Evolutionary conservation across 2,329 filamentous ascomycete genomes (phyloP).

Genomic region (Aspergillus awamori): DNA sequence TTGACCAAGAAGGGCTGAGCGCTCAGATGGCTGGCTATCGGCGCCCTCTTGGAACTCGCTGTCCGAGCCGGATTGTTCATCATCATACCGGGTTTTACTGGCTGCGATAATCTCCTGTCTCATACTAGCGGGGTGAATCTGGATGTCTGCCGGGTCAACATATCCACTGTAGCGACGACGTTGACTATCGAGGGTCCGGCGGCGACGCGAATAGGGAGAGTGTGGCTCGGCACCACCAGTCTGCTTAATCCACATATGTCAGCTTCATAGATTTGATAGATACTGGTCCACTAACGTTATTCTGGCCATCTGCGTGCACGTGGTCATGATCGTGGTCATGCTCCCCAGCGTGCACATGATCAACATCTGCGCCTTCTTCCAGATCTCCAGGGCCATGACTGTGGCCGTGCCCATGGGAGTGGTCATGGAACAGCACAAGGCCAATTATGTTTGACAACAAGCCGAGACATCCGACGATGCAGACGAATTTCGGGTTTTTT

Average conservation of each 20-base stretch:
- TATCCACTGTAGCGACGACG: constrained; percentile 47
- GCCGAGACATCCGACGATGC: constrained; percentile 85
- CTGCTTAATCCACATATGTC: constrained; percentile 29
- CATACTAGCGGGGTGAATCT: constrained; percentile 86
- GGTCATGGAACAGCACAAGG: constrained; percentile 88
- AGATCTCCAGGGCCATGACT: constrained; percentile 53
- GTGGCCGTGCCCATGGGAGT: constrained; percentile 78
- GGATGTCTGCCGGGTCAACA: constrained; percentile 67
- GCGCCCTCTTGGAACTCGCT: constrained; percentile 56
- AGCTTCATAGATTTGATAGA: neutral
- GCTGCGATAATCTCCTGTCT: constrained; percentile 89
- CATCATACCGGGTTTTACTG: constrained; percentile 66
- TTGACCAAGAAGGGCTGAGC: constrained; percentile 42
- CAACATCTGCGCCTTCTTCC: constrained; percentile 55
- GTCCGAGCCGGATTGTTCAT: constrained; percentile 56
- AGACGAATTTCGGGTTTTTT: constrained; percentile 78
- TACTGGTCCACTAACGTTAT: constrained; percentile 10
- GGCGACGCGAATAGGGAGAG: constrained; percentile 37
- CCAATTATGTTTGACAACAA: constrained; percentile 87
- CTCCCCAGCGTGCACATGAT: constrained; percentile 40
- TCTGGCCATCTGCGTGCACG: constrained; percentile 49
- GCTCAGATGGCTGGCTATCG: constrained; percentile 53
- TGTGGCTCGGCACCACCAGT: constrained; percentile 23
- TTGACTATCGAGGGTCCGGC: constrained; percentile 29
- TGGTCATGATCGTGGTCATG: constrained; percentile 46